Conservation (phyloP, 306 rosid genomes). For the Cucumis hystrix region DNA sequence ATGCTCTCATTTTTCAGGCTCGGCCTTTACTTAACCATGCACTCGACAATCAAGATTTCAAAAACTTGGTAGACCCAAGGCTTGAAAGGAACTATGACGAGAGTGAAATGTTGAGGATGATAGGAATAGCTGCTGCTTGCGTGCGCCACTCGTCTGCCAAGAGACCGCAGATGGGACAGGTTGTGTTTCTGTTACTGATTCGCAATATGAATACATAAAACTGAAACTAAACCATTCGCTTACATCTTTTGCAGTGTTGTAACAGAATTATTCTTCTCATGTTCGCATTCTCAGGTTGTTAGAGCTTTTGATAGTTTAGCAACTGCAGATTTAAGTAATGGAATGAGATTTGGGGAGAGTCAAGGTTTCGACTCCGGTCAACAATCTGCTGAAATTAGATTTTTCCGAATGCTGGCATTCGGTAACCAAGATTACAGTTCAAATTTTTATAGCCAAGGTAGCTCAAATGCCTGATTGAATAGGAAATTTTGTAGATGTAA, state of each 20-base stretch:
- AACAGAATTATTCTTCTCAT: neutral
- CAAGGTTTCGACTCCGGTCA: constrained; percentile 51
- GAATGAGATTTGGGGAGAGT: constrained; percentile 82
- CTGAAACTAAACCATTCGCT: neutral
- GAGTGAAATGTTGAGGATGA: constrained; percentile 59
- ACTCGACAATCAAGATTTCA: constrained; percentile 45
- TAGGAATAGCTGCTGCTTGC: constrained; percentile 74
- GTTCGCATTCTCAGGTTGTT: constrained; percentile 44
- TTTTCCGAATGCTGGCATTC: constrained; percentile 66
- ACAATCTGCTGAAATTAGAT: constrained; percentile 57
- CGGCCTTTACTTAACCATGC: constrained; percentile 66
- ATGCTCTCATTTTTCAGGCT: constrained; percentile 41
- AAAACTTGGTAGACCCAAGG: constrained; percentile 48
- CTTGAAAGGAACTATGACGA: constrained; percentile 50
- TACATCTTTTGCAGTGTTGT: neutral
- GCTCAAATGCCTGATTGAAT: constrained; percentile 7
- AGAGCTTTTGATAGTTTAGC: constrained; percentile 68
- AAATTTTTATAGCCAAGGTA: constrained; percentile 40
- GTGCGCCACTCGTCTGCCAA: constrained; percentile 66
- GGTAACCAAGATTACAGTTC: constrained; percentile 66
- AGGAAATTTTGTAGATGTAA: constrained; percentile 18
- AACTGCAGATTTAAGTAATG: constrained; percentile 57
- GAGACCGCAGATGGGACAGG: constrained; percentile 97
- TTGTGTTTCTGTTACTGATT: constrained; percentile 7
- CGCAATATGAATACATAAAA: neutral